Base-by-base conservation (phyloP, 371 early-diverging fungal species). In the Rhizomucor miehei region DNA sequence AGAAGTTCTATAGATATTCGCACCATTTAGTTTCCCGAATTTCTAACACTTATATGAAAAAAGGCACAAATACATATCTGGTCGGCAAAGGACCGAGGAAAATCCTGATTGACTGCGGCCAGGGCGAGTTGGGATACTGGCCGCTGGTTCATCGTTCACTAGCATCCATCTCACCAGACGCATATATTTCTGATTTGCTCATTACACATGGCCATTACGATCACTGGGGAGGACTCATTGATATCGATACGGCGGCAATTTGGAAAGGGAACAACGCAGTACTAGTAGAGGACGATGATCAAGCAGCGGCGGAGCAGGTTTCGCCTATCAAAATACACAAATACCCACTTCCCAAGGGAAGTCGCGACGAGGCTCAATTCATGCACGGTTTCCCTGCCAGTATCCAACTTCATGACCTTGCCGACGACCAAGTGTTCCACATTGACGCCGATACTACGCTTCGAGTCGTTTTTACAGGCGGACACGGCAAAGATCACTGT, bases 131-230 rank as follows among this genome's bases (percentile, higher is more conserved):
- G 0, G 87, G 73, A n/a, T 95, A 90, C 66, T 51, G 78, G 4
- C 54, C 68, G 1, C 64, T 80, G 1, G 65, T 93, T 6, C 62
- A 69, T 24, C 52, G 58, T 0, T 70, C 84, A 5, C 66, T 94
- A 1, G 54, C 62, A 19, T 58, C 49, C 0, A 69, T 69, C 1
- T 62, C 69, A 6, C 59, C 73, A 0, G 66, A 75, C 24, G 67
- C 74, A 1, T 75, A 67, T 11, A 88, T 95, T 14, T 82, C 86
- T 41, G 77, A 82, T 48, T 84, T 95, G 34, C 59, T 95, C n/a
- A 68, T 92, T 45, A 90, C 91, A 1, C 95, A 95, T 62, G 84
- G 87, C 57, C 95, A 95, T 59, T 29, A 54, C n/a, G 95, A 94
- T 63, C 93, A 94, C 52, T 79, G 85, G 49, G 89, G 87, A n/a